Conservation (phyloP, 768 basidiomycete species). For the Ramaria sp. region DNA sequence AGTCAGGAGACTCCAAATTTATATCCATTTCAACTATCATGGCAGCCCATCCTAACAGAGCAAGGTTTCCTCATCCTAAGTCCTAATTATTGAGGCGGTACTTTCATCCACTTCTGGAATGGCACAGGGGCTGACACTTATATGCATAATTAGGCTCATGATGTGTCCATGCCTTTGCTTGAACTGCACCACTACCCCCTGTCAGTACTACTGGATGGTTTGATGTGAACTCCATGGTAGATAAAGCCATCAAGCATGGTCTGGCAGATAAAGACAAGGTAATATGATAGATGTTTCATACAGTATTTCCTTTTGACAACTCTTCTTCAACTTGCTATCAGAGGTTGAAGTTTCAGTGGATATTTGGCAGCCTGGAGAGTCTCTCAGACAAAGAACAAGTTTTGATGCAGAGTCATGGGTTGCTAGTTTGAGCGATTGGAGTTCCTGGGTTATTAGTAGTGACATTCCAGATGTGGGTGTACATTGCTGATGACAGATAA, state of each 20-base stretch:
- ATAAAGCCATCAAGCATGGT: slow-evolving; percentile 8
- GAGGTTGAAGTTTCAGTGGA: slow-evolving; percentile 10
- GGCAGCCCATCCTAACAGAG: background rate
- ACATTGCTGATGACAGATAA: slow-evolving; percentile 6
- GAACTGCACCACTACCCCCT: background rate
- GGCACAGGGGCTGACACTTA: background rate
- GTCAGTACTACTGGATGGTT: slow-evolving; percentile 11
- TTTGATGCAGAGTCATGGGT: slow-evolving; percentile 9
- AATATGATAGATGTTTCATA: background rate
- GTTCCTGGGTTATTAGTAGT: background rate
- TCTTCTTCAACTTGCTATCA: slow-evolving; percentile 2
- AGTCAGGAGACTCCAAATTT: slow-evolving; percentile 7
- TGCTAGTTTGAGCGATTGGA: slow-evolving; percentile 10
- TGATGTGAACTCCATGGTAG: slow-evolving; percentile 7
- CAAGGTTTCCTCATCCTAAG: slow-evolving; percentile 6
- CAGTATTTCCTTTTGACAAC: background rate
- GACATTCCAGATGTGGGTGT: slow-evolving; percentile 7
- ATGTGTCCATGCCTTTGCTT: slow-evolving; percentile 5
- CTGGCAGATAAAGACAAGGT: slow-evolving; percentile 4
- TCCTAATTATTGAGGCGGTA: slow-evolving; percentile 12
- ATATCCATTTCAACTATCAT: background rate
- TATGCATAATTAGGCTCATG: slow-evolving; percentile 2
- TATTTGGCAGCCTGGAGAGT: slow-evolving; percentile 11
- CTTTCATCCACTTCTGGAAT: background rate
- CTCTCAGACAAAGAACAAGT: slow-evolving; percentile 11